A percentile compares a stretch with the other conserved stretches of the same genome.
phyloP scores from a whole-genome alignment of 2,329 filamentous ascomycete genomes.

The Sarocladium brachiariae region DNA sequence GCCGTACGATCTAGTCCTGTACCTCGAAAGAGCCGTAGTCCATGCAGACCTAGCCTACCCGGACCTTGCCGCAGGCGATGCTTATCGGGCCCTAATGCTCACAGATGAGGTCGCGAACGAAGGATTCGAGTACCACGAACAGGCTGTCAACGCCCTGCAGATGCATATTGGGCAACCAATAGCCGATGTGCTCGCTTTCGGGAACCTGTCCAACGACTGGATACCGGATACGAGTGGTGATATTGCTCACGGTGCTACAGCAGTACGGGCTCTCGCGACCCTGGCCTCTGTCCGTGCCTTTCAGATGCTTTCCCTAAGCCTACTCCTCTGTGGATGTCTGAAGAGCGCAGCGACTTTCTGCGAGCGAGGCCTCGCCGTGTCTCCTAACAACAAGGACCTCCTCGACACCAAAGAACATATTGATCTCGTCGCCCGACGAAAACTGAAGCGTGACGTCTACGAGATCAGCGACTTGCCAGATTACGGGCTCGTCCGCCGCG shows the following conservation, averaged over 20 bases:
- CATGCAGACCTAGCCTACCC: slow-evolving; percentile 76
- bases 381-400: slow-evolving; percentile 50
- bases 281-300: slow-evolving; percentile 51
- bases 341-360: slow-evolving; percentile 62
- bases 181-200: slow-evolving; percentile 40
- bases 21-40: slow-evolving; percentile 61
- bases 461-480: slow-evolving; percentile 57
- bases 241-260: slow-evolving; percentile 20
- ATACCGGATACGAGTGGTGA: slow-evolving; percentile 25
- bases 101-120: slow-evolving; percentile 75
- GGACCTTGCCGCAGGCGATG: slow-evolving; percentile 83
- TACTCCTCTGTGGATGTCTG: slow-evolving; percentile 60
- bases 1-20: slow-evolving; percentile 58
- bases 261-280: slow-evolving; percentile 34
- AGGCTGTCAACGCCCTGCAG: slow-evolving; percentile 47
- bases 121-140: slow-evolving; percentile 74
- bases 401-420: slow-evolving; percentile 47
- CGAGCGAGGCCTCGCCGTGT: slow-evolving; percentile 49
- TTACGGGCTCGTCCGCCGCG: slow-evolving; percentile 60
- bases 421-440: slow-evolving; percentile 41
- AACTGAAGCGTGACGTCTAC: slow-evolving; percentile 38
- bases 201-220: slow-evolving; percentile 31
- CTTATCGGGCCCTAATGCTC: slow-evolving; percentile 82
- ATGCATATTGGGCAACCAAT: slow-evolving; percentile 26
- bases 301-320: slow-evolving; percentile 50